These are phyloP conservation scores for Zychaea mexicana DNA, from an alignment of 371 early-diverging fungal species.

Conservation along the genomic window DNA sequence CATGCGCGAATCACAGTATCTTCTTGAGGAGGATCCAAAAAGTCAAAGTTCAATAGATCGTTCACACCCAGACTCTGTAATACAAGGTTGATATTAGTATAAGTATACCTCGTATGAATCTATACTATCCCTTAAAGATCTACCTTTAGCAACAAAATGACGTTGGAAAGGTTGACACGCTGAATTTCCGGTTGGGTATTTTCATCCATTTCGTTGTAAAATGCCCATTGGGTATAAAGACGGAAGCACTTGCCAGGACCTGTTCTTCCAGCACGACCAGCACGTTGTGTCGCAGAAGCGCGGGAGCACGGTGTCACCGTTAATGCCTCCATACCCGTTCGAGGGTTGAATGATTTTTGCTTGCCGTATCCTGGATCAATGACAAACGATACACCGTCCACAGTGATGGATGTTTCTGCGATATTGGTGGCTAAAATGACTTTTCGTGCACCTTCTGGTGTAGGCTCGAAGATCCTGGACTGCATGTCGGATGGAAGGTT, in stretches of 20 bases:
- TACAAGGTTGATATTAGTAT: constrained; percentile 1
- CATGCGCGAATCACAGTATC: constrained; percentile 92
- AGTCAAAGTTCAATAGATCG: constrained; percentile 96
- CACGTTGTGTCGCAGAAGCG: constrained; percentile 97
- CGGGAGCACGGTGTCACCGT: constrained; percentile 94
- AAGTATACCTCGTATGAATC: too few species aligned
- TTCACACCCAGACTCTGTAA: constrained; percentile 87
- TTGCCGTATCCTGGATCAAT: constrained; percentile 96
- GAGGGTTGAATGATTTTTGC: constrained; percentile 93
- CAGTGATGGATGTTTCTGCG: constrained; percentile 99
- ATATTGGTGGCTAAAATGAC: constrained; percentile 99
- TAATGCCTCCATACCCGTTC: constrained; percentile 95
- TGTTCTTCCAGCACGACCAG: constrained; percentile 98
- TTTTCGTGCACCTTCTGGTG: constrained; percentile 93
- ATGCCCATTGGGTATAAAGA: constrained; percentile 96
- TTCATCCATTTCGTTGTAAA: constrained; percentile 91
- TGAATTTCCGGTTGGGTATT: constrained; percentile 97
- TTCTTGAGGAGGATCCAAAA: constrained; percentile 97
- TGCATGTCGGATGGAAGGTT: constrained; percentile 93
- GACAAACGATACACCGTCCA: constrained; percentile 87
- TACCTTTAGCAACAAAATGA: constrained; percentile 90
- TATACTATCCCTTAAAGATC: not conserved
- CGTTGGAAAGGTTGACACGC: constrained; percentile 90
- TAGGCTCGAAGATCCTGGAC: constrained; percentile 95
- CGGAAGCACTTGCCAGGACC: constrained; percentile 98